Base-by-base conservation (phyloP, 306 rosid genomes). In the Medicago arabica region DNA sequence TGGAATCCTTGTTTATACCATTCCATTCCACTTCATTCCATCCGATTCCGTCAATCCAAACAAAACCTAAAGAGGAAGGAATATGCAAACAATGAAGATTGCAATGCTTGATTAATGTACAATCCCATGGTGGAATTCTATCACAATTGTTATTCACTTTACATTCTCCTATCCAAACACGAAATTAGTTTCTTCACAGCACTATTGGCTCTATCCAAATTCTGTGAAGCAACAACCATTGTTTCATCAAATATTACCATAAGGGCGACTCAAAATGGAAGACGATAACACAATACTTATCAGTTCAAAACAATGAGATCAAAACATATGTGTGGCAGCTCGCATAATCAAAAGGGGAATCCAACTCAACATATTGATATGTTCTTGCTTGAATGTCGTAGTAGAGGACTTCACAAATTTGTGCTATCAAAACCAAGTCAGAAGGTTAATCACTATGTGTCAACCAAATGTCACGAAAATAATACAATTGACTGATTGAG, bases 371-470 rank as follows among this genome's bases (percentile, higher is more conserved):
- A 51, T 47, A 66, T 44, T 38, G 65, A 64, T 44, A 59, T 36
- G 47, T 62, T 69, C 75, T 81, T 67, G 55, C 62, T 13, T 59
- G 65, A 61, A 75, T 61, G 62, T 61, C 60, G 55, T 44, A 77
- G 63, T 23, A 55, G 38, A 23, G 17, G 51, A 49, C 43, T 66
- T 54, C 80, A 61, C 28, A 39, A 43, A 46, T 40, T 53, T 23
- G 71, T 74, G 62, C 82, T 71, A 34, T 66, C 75, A 63, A 76
- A 67, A 50, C 68, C 39, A 23, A 72, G 79, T 75, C 59, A 67
- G 65, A 80, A 60, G 55, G 47, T 80, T 54, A 77, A 61, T 77
- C 74, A 57, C 39, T 75, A 46, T 81, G 55, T 51, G 13, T 62
- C 72, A 74, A 63, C 59, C 67, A 38, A 68, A 17, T 54, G 25